Percentiles rank a stretch among this genome's conserved stretches.
Evolutionary conservation across 208 protist genomes (phyloP).

Genomic region (Zelonia costaricensis): DNA sequence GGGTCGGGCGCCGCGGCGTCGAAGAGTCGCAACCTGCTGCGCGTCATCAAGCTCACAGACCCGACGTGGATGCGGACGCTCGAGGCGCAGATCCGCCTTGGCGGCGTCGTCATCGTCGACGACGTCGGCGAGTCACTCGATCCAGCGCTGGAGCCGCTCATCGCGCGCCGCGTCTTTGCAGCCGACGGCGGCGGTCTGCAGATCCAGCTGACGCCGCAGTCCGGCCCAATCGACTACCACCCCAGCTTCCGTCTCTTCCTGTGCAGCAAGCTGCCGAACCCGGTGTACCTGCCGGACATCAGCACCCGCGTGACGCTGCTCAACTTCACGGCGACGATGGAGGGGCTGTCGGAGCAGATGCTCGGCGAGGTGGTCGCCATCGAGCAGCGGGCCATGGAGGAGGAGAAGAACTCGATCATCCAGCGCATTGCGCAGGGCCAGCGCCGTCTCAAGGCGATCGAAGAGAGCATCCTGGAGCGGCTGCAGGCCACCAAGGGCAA

Average conservation of each 20-base stretch:
- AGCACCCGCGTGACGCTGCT: constrained; percentile 96
- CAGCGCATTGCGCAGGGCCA: constrained; percentile 91
- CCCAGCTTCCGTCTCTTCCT: constrained; percentile 94
- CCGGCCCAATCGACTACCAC: constrained; percentile 90
- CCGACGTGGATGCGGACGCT: constrained; percentile 92
- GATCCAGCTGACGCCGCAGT: constrained; percentile 89
- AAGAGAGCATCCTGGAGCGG: constrained; percentile 93
- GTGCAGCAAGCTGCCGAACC: constrained; percentile 96
- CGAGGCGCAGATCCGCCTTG: constrained; percentile 93
- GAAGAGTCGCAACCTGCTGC: constrained; percentile 52
- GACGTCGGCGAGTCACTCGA: constrained; percentile 96
- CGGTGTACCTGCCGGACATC: constrained; percentile 95
- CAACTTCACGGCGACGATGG: constrained; percentile 98
- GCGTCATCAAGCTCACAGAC: constrained; percentile 89
- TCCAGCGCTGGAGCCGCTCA: constrained; percentile 93
- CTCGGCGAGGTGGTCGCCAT: constrained; percentile 94
- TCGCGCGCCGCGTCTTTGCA: constrained; percentile 87
- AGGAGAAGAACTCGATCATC: constrained; percentile 95
- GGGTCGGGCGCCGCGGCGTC: constrained; percentile 18
- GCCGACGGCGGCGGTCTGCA: constrained; percentile 69
- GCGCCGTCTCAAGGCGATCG: constrained; percentile 91
- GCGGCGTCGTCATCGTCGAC: constrained; percentile 93
- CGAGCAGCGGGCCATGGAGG: constrained; percentile 93
- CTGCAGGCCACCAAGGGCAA: constrained; percentile 90
- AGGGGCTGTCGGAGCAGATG: constrained; percentile 96